phyloP scores from a whole-genome alignment of 2,329 filamentous ascomycete species.

The Mycocentrospora acerina region DNA sequence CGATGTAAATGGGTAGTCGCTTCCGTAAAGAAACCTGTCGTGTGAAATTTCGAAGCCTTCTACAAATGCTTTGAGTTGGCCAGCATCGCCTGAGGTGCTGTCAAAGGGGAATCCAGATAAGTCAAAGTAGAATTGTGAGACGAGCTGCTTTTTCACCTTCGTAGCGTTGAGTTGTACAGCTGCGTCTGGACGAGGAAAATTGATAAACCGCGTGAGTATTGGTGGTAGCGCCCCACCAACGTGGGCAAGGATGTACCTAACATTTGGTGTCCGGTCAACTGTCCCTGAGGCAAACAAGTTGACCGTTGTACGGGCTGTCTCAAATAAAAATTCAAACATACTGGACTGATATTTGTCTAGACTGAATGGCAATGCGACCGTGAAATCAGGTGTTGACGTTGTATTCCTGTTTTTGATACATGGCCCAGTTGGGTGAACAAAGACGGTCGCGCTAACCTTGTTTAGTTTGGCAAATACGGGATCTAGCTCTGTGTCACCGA shows the following conservation, averaged over 20 bases:
- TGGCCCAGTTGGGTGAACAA: constrained; percentile 59
- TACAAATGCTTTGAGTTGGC: constrained; percentile 53
- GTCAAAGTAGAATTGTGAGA: constrained; percentile 54
- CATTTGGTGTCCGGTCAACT: constrained; percentile 47
- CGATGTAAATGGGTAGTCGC: constrained; percentile 55
- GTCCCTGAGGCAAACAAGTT: constrained; percentile 54
- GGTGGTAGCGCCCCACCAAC: constrained; percentile 50
- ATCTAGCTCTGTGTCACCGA: constrained; percentile 51
- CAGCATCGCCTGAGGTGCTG: constrained; percentile 33
- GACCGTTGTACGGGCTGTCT: constrained; percentile 51
- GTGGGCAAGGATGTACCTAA: constrained; percentile 54
- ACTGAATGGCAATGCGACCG: constrained; percentile 41
- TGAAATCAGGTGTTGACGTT: constrained; percentile 7
- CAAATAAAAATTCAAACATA: constrained; percentile 57
- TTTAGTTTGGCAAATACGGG: constrained; percentile 54
- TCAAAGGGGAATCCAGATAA: constrained; percentile 54
- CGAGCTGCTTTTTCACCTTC: constrained; percentile 35
- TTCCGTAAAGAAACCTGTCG: constrained; percentile 54
- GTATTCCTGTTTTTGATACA: constrained; percentile 38
- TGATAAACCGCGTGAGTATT: constrained; percentile 48
- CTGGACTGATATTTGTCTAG: constrained; percentile 46
- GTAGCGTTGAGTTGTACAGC: constrained; percentile 34
- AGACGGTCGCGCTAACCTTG: constrained; percentile 49
- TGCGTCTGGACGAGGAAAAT: too few relatives aligned
- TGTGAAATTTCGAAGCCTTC: constrained; percentile 41